These are phyloP conservation scores for Kitagawia praeruptora DNA, from an alignment of 129 eudicot genomes.

Conservation along the genomic window DNA sequence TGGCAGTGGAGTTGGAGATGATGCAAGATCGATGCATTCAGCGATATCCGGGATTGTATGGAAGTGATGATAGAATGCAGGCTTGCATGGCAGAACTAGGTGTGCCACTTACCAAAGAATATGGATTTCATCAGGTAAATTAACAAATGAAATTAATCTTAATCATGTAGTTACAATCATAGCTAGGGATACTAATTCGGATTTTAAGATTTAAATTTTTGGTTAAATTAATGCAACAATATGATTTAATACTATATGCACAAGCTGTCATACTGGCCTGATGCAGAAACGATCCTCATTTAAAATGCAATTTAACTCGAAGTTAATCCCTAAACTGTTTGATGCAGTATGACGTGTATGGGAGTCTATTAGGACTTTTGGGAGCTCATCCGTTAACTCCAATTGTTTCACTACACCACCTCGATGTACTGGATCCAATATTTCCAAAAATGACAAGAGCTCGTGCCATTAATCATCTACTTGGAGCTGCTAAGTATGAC, in stretches of 20 bases:
- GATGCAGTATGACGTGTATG: conserved; percentile 77
- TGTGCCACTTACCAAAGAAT: conserved; percentile 60
- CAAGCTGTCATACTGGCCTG: neutral
- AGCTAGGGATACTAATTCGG: neutral
- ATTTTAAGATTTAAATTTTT: neutral
- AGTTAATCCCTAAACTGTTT: neutral
- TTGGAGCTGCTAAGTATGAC: conserved; percentile 41
- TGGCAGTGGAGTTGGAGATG: conserved; percentile 52
- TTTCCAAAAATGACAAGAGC: conserved; percentile 52
- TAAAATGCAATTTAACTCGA: neutral
- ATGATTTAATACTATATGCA: neutral
- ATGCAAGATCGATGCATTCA: conserved; percentile 75
- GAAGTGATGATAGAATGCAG: conserved; percentile 83
- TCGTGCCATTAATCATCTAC: conserved; percentile 34
- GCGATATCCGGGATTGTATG: conserved; percentile 69
- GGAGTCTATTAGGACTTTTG: conserved; percentile 60
- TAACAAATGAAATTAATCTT: neutral
- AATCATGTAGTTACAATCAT: neutral
- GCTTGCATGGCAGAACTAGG: conserved; percentile 94
- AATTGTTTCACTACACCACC: conserved; percentile 72
- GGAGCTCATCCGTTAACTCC: conserved; percentile 81
- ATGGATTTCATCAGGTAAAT: conserved; percentile 74
- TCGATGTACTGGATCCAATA: conserved; percentile 73
- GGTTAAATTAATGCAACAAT: neutral
- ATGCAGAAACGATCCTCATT: neutral